Percentiles rank a stretch among this genome's conserved stretches.
phyloP scores from a whole-genome alignment of 106 monocot genomes.

The Dactylorhiza incarnata region DNA sequence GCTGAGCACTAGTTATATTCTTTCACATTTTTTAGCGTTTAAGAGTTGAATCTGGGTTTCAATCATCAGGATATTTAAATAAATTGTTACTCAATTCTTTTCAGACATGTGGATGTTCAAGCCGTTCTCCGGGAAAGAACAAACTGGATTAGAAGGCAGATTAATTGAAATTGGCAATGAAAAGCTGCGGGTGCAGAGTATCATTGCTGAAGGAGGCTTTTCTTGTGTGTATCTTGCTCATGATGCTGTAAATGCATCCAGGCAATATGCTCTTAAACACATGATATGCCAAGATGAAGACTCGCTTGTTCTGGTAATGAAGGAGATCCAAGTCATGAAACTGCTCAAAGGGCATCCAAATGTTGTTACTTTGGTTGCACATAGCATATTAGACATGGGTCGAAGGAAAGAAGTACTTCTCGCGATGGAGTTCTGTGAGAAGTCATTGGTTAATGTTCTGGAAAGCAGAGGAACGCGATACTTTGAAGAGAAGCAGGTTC shows the following conservation, averaged over 20 bases:
- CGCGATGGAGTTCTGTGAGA: constrained; percentile 91
- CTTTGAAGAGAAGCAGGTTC: constrained; percentile 81
- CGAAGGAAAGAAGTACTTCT: constrained; percentile 75
- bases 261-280: constrained; percentile 93
- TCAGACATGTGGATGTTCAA: constrained; percentile 78
- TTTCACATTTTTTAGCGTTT: neutral
- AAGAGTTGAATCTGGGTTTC: neutral
- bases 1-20: neutral
- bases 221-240: constrained; percentile 81
- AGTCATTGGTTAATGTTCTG: constrained; percentile 71
- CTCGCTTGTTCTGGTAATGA: constrained; percentile 62
- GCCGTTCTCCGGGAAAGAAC: constrained; percentile 66
- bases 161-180: constrained; percentile 60
- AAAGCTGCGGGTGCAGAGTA: constrained; percentile 66
- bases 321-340: constrained; percentile 85
- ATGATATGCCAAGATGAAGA: constrained; percentile 85
- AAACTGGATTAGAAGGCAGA: constrained; percentile 72
- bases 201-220: constrained; percentile 90
- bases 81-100: neutral
- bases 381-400: constrained; percentile 72
- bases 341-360: constrained; percentile 85
- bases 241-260: constrained; percentile 47
- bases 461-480: constrained; percentile 69
- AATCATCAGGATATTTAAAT: neutral
- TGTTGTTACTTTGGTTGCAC: constrained; percentile 60